A percentile compares a stretch with the other conserved stretches of the same genome.
These are phyloP conservation scores for Kernera saxatilis DNA, from an alignment of 345 rosid genomes.

Conservation along the genomic window DNA sequence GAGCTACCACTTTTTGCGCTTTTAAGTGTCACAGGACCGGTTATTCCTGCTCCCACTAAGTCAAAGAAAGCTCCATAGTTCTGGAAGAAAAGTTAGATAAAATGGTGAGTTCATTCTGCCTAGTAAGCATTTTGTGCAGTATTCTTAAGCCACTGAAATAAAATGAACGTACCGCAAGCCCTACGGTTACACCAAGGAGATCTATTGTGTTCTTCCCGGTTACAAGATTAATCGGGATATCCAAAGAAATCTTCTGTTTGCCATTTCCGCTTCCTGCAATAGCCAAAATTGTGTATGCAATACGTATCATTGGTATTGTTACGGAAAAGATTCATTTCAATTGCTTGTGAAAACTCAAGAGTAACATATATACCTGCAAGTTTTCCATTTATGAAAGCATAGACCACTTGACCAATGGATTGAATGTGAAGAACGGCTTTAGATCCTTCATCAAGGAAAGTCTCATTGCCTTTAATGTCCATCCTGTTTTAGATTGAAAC, in stretches of 20 bases:
- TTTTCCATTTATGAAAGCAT: slow-evolving; percentile 74
- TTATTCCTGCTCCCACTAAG: slow-evolving; percentile 70
- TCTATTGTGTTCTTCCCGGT: slow-evolving; percentile 75
- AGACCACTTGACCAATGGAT: slow-evolving; percentile 85
- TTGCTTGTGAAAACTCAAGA: not conserved
- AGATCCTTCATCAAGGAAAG: slow-evolving; percentile 64
- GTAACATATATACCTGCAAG: slow-evolving; percentile 47
- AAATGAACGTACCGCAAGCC: slow-evolving; percentile 64
- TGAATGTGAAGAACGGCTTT: slow-evolving; percentile 64
- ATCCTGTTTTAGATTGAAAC: slow-evolving; percentile 34
- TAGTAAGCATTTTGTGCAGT: not conserved
- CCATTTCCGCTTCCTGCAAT: slow-evolving; percentile 59
- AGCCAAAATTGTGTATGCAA: slow-evolving; percentile 5
- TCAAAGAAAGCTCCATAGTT: slow-evolving; percentile 91
- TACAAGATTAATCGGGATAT: slow-evolving; percentile 55
- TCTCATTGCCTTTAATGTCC: slow-evolving; percentile 43
- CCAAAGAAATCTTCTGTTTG: slow-evolving; percentile 53
- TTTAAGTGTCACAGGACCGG: slow-evolving; percentile 78
- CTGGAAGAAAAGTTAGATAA: slow-evolving; percentile 34
- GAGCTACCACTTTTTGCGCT: slow-evolving; percentile 47
- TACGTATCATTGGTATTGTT: not conserved
- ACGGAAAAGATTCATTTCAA: not conserved
- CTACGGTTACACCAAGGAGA: slow-evolving; percentile 90
- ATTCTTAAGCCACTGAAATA: not conserved
- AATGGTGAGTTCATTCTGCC: not conserved